Percentiles rank a stretch among this genome's conserved stretches.
phyloP scores from a whole-genome alignment of 768 basidiomycete genomes.

The Lactarius quietus region DNA sequence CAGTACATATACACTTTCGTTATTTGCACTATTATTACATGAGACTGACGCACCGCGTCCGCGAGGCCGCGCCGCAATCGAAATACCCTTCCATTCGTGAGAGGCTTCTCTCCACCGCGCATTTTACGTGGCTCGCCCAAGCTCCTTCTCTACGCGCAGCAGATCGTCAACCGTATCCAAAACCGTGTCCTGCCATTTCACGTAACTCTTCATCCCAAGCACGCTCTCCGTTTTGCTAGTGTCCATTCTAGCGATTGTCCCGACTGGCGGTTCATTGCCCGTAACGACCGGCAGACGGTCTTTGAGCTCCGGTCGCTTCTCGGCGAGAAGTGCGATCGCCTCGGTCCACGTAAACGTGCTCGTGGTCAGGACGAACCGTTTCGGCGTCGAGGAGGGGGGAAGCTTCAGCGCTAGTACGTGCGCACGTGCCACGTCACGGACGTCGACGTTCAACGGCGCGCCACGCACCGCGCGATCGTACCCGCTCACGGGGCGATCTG shows the following conservation, averaged over 20 bases:
- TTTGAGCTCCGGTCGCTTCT: slow-evolving; percentile 29
- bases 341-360: slow-evolving; percentile 30
- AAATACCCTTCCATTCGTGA: background rate
- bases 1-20: slow-evolving; percentile 5
- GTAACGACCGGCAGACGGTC: slow-evolving; percentile 26
- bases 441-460: slow-evolving; percentile 31
- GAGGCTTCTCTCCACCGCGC: background rate
- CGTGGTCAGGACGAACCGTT: slow-evolving; percentile 30
- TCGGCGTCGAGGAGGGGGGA: background rate
- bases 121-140: background rate
- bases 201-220: slow-evolving; percentile 17
- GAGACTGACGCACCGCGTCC: slow-evolving; percentile 14
- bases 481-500: slow-evolving; percentile 21
- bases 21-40: slow-evolving; percentile 10
- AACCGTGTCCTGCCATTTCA: slow-evolving; percentile 20
- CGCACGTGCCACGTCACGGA: slow-evolving; percentile 35
- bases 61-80: slow-evolving; percentile 11
- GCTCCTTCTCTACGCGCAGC: slow-evolving; percentile 18
- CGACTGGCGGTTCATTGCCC: background rate
- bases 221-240: slow-evolving; percentile 1
- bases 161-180: slow-evolving; percentile 23
- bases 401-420: slow-evolving; percentile 30
- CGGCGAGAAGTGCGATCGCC: slow-evolving; percentile 27
- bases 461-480: slow-evolving; percentile 13
- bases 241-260: background rate